These are phyloP conservation scores for Clarireedia sp. DNA, from an alignment of 2,329 filamentous ascomycete genomes.

Conservation along the genomic window DNA sequence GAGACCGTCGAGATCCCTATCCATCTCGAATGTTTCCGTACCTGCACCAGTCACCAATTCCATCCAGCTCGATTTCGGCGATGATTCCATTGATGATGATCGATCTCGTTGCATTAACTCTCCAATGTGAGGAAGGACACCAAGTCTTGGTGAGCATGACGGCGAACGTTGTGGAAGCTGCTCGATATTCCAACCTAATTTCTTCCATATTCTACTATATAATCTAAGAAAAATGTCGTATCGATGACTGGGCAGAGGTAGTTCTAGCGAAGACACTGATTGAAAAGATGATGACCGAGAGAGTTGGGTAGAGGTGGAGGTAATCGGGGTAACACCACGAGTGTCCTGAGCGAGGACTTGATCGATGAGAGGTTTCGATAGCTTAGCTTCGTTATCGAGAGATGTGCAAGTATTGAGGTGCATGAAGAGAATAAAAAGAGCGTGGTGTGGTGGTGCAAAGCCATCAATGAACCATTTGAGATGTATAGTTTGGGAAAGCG, in stretches of 20 bases:
- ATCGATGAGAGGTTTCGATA: background rate
- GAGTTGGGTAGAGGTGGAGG: background rate
- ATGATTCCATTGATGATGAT: background rate
- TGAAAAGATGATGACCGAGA: background rate
- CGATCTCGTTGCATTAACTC: background rate
- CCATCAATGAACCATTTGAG: constrained; percentile 8
- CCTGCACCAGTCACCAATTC: background rate
- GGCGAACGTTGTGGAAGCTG: background rate
- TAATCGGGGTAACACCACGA: background rate
- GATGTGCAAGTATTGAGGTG: constrained; percentile 5
- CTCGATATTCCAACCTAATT: background rate
- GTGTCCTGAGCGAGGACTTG: too few relatives aligned
- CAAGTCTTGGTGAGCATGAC: background rate
- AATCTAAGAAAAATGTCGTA: background rate
- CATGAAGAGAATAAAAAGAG: constrained; percentile 8
- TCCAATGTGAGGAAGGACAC: background rate
- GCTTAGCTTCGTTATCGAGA: background rate
- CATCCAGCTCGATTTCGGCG: background rate
- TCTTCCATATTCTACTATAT: background rate
- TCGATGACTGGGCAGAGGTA: background rate
- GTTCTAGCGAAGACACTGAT: background rate
- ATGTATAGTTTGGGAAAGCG: background rate
- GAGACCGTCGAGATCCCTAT: background rate
- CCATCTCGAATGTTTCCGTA: background rate
- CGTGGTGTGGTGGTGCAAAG: constrained; percentile 9